A percentile compares a stretch with the other conserved stretches of the same genome.
Evolutionary conservation across 139 green algal genomes (phyloP).

Genomic region (Coccomyxa sp.): DNA sequence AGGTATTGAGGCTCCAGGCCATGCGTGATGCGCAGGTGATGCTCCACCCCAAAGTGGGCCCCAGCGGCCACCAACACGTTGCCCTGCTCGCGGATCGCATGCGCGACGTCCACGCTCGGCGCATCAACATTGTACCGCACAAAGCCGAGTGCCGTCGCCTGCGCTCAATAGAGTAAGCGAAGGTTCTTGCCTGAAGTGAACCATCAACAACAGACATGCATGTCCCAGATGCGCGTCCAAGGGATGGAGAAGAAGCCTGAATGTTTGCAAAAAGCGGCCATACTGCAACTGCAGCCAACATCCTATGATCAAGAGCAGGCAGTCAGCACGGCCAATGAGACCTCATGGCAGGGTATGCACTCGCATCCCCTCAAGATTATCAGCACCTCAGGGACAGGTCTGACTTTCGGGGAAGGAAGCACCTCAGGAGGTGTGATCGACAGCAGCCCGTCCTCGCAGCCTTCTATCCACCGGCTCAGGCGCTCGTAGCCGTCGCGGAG

Average conservation of each 20-base stretch:
- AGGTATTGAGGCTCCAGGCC: neutral
- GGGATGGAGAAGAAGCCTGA: too few relatives aligned
- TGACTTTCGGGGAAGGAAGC: too few relatives aligned
- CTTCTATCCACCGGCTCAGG: neutral
- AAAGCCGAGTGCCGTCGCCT: conserved; percentile 1
- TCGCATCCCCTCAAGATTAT: too few relatives aligned
- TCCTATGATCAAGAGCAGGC: too few relatives aligned
- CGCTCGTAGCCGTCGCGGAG: neutral
- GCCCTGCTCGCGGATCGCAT: neutral
- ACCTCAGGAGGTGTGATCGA: neutral
- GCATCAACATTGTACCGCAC: conserved; percentile 2
- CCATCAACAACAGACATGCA: too few relatives aligned
- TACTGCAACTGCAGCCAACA: too few relatives aligned
- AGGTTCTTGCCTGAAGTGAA: too few relatives aligned
- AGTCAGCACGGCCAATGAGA: too few relatives aligned
- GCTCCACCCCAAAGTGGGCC: conserved; percentile 2
- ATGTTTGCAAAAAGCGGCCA: too few relatives aligned
- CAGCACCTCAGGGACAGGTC: too few relatives aligned
- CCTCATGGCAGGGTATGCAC: too few relatives aligned
- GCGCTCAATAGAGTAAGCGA: neutral
- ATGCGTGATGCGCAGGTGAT: conserved; percentile 4
- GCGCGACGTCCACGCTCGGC: neutral
- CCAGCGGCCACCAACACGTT: neutral
- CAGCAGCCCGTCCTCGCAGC: neutral
- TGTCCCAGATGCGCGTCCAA: too few relatives aligned